Conservation (phyloP, 139 green algal genomes). For the Klebsormidium nitens region DNA sequence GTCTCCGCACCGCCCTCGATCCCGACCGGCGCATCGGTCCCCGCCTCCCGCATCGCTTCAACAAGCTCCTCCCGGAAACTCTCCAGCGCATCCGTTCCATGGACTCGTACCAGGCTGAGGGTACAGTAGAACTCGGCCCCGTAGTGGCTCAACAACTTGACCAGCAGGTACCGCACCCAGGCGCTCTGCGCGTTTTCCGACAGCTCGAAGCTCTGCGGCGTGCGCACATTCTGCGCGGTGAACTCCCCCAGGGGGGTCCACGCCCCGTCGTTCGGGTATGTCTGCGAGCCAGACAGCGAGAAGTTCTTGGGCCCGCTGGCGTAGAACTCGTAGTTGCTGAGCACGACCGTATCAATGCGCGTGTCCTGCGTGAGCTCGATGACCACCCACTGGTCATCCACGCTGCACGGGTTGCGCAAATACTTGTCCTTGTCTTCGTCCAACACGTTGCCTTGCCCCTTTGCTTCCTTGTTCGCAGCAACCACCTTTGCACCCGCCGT, state of each 20-base stretch:
- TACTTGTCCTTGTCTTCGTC: conserved; percentile 49
- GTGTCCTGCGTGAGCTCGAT: conserved; percentile 45
- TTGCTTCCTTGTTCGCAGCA: conserved; percentile 32
- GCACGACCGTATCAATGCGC: conserved; percentile 40
- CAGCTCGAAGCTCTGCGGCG: conserved; percentile 36
- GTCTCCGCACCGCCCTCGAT: not conserved
- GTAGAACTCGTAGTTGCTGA: conserved; percentile 55
- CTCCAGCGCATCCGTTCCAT: conserved; percentile 46
- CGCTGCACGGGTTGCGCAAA: conserved; percentile 39
- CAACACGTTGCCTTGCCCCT: conserved; percentile 24
- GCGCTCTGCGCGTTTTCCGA: not conserved
- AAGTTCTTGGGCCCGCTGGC: conserved; percentile 35
- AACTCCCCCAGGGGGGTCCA: conserved; percentile 41
- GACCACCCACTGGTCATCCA: conserved; percentile 44
- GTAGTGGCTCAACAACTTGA: conserved; percentile 36
- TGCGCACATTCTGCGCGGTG: conserved; percentile 28
- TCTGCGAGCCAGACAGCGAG: conserved; percentile 25
- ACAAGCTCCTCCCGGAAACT: conserved; percentile 45
- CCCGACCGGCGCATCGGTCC: not conserved
- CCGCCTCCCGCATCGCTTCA: not conserved
- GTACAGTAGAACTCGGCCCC: conserved; percentile 49
- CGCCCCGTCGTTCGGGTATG: conserved; percentile 33
- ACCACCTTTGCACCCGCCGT: conserved; percentile 33
- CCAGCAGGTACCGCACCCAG: conserved; percentile 44
- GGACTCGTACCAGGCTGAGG: conserved; percentile 40